Evolutionary conservation across 1,284 basidiomycete species (phyloP).

Genomic region (Leucoagaricus sp.): DNA sequence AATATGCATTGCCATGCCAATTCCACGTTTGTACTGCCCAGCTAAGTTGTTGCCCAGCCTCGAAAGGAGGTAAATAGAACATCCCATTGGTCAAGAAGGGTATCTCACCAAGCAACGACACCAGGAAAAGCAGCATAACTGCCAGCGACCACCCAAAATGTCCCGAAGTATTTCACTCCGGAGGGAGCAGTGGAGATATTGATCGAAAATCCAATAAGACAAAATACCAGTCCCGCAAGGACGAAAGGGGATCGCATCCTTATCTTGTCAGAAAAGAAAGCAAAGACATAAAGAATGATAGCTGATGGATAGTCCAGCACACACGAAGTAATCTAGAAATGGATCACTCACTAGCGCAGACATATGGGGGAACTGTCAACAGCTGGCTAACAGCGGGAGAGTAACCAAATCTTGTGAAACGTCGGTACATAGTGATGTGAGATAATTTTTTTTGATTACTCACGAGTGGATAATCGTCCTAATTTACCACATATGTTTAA

Average conservation of each 20-base stretch:
- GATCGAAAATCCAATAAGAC: conserved; percentile 64
- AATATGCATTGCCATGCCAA: conserved; percentile 65
- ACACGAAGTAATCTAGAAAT: neutral
- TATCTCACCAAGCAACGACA: conserved; percentile 61
- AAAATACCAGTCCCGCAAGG: conserved; percentile 50
- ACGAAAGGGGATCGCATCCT: conserved; percentile 64
- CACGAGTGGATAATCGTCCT: conserved; percentile 66
- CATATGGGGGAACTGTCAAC: conserved; percentile 70
- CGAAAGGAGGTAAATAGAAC: neutral
- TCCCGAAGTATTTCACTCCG: conserved; percentile 69
- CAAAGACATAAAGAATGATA: conserved; percentile 51
- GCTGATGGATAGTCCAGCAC: conserved; percentile 30
- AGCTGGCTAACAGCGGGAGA: conserved; percentile 60
- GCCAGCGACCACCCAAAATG: conserved; percentile 62
- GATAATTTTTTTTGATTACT: neutral
- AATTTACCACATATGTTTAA: neutral
- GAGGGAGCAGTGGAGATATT: conserved; percentile 53
- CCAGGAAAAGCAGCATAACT: conserved; percentile 64
- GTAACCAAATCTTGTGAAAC: conserved; percentile 52
- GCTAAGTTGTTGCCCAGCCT: conserved; percentile 61
- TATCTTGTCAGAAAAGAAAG: conserved; percentile 59
- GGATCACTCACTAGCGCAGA: conserved; percentile 52
- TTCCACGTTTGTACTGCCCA: conserved; percentile 68
- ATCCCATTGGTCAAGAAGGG: neutral
- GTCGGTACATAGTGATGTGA: neutral